Evolutionary conservation across 1,284 basidiomycete species (phyloP), one percentile per base, ranked within the genome.

Genomic region (Pterula multifida): DNA sequence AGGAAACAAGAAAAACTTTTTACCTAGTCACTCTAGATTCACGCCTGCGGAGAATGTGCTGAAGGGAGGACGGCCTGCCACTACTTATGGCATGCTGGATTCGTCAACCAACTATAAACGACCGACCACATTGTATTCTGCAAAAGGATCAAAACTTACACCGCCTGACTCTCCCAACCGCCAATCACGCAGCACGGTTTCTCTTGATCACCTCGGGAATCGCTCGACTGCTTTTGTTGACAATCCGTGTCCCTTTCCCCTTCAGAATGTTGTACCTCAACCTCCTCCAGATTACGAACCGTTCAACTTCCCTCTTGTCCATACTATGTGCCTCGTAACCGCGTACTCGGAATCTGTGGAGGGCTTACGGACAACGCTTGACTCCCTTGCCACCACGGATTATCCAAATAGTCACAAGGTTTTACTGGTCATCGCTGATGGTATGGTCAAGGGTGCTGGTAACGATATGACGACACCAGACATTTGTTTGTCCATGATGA

Each of bases 401-500:
- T 99, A 98, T 63, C 95, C 95, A 24, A 98, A 98, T 72, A 91
- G 87, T 58, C 96, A 98, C 73, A 98, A 98, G 65, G 65, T 98
- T 49, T 84, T 99, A 54, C 72, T 98, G 53, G 85, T 99, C 61
- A 95, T 99, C 57, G 91, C 93, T 46, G 96, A 99, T 64, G 96
- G 96, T 60, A 91, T 97, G 84, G 96, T 98, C 61, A 93, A 94
- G 71, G 96, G 96, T 59, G 85, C 81, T 22, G 93, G 92, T 9
- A 95, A 95, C 58, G 67, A 76, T 51, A 63, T 90, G 64, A 85
- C 86, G 51, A 97, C 94, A 0, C 95, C 96, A 15, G 93, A 98
- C 60, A 98, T 99, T 59, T 87, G 87, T 60, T 68, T 99, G 57
- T 71, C 78, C 47, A 98, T 98, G 96, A 98, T 99, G 96, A 93